Evolutionary conservation across 2,329 filamentous ascomycete genomes (phyloP), one percentile per base, ranked within the genome.

Genomic region (Penicillium occitanis): DNA sequence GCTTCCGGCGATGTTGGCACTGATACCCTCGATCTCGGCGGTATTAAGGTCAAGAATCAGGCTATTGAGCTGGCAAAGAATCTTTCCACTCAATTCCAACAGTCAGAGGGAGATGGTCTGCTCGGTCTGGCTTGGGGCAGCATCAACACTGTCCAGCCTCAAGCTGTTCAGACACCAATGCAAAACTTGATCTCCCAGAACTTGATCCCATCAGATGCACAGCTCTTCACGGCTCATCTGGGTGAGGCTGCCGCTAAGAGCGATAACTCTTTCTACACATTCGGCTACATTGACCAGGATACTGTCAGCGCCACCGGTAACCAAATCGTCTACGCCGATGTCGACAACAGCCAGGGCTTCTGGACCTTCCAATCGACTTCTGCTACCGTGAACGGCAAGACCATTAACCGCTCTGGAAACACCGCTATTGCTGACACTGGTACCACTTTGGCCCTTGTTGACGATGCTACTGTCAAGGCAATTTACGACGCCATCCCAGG

Each of bases 351-450:
- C 1, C 76, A 87, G 64, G 90, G 90, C 25, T 91, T 90, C 79
- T 92, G 89, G 90, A 80, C 84, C 75, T 86, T 91, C 73, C 73
- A 81, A 5, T 90, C 87, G 0, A 77, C 82, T 7, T 85, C 84
- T 0, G 83, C 83, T 25, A 82, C 81, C 0, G 79, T 92, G 68
- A 87, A 87, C 69, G 87, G 86, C 65, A 80, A 84, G 67, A 80
- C 78, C 1, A 76, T 88, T 33, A 59, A 77, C 1, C 81, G 84
- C 10, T 73, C 78, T 2, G 82, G 81, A 58, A 91, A 91, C 77
- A 87, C 80, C 35, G 88, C 89, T 57, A 91, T 92, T 70, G 87
- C 85, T 40, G 90, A 92, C 74, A 92, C 90, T 0, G 90, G 89
- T 64, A 91, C 89, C 35, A 90, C 89, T 0, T 83, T 92, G 60